A percentile compares a stretch with the other conserved stretches of the same genome.
phyloP scores from a whole-genome alignment of 2,329 filamentous ascomycete genomes.

The Westerdykella aurantiaca region DNA sequence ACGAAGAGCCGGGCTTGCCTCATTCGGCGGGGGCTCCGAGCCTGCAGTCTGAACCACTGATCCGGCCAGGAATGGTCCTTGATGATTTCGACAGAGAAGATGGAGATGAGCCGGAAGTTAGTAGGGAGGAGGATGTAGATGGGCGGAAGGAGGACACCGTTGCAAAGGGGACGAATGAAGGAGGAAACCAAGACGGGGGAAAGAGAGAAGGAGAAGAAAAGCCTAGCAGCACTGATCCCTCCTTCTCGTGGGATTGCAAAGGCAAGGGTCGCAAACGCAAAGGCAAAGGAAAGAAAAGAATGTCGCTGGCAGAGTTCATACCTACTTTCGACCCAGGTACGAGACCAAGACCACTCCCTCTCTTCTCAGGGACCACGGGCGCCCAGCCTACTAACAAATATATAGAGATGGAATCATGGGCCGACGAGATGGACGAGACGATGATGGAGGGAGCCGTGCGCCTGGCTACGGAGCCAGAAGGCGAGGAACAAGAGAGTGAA shows the following conservation, averaged over 20 bases:
- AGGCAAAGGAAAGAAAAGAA: neutral
- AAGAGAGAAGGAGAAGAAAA: neutral
- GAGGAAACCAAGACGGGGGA: neutral
- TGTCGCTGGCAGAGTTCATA: neutral
- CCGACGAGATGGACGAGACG: too few species aligned
- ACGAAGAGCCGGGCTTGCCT: too few species aligned
- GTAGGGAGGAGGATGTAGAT: too few species aligned
- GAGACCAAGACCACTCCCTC: too few species aligned
- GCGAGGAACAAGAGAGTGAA: neutral
- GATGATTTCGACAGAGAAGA: too few species aligned
- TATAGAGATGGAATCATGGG: neutral
- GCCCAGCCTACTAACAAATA: neutral
- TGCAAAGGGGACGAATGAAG: neutral
- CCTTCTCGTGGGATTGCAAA: neutral
- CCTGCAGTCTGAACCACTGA: too few species aligned
- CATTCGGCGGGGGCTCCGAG: too few species aligned
- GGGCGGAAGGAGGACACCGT: too few species aligned
- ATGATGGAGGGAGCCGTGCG: too few species aligned
- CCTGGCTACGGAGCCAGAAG: neutral
- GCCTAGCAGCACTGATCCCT: neutral
- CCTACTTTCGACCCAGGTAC: neutral
- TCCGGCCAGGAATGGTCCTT: too few species aligned
- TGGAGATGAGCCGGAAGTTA: too few species aligned
- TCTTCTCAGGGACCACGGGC: neutral
- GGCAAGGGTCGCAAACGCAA: neutral